Evolutionary conservation across 2,329 filamentous ascomycete species (phyloP), one percentile per base, ranked within the genome.

Genomic region (Fusarium torulosum): DNA sequence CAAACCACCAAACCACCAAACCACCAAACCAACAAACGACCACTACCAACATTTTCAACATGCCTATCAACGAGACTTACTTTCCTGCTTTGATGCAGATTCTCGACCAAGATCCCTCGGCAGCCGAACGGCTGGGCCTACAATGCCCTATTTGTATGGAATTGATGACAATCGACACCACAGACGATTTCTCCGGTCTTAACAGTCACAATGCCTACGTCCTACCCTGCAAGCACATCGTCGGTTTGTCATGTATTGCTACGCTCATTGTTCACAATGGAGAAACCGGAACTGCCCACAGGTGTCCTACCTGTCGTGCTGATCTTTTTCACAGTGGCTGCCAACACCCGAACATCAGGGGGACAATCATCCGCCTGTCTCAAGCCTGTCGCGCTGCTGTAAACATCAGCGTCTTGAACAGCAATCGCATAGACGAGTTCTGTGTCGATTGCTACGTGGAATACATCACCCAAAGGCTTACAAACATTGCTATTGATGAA

Each of bases 191-290:
- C 7, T 4, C 14, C 21, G 29, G 42, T 2, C 25, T 9, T 17
- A 5, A 33, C 2, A 13, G 31, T 13, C 40, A 51, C 1, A 19
- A 20, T 25, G 58, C 58, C 1, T 33, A 6, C 11, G 29, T 65
- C 6, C 19, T 68, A 0, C 33, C 49, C 13, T 65, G 64, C 6
- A 58, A 44, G 0, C 64, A 68, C 11, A 68, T 67, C 2, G 41
- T 68, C n/a, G 65, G 64, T 2, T n/a, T 27, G 15, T 11, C n/a
- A 0, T 67, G 64, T 40, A 13, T 29, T 5, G 0, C 3, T 1
- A 11, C 31, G 2, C 33, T 40, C 8, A 17, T 15, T 11, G 1
- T 4, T 2, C 15, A 44, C 14, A 23, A 8, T 10, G 2, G 1
- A 25, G 1, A 6, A 1, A 10, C 29, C 2, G 7, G 7, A 3